Evolutionary conservation across 73 alveolate genomes (phyloP), one percentile per base, ranked within the genome.

Genomic region (Tetrahymena borealis): DNA sequence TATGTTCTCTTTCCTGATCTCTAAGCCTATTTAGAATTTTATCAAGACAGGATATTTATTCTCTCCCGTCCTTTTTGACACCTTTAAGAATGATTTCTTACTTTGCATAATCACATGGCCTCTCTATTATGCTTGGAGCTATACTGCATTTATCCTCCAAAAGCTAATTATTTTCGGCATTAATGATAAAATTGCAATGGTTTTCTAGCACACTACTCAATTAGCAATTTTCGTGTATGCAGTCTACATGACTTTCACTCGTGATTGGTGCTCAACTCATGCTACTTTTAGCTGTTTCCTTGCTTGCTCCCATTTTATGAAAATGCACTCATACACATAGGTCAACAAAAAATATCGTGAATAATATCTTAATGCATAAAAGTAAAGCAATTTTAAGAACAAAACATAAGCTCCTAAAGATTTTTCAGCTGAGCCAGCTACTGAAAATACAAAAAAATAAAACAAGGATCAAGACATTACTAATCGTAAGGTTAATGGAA

Each of bases 311-410:
- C 90, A 77, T 91, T 94, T 94, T 20, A 91, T 94, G 95, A 94
- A 94, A 91, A 94, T 94, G 96, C 96, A 94, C 77, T 94, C 96
- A 39, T 94, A 94, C 90, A 94, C 96, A 12, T 77, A 90, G 94
- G 94, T 91, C 18, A 94, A 94, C 91, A 90, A 92, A 33, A 92
- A 94, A 60, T 60, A 18, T n/a, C 85, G 85, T 18, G 36, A 60
- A 60, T 10, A 15, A 7, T 60, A 60, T 28, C 85, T 60, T 9
- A 32, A 13, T 15, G 3, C 38, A 10, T 35, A 60, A 60, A 60
- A 60, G 38, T 0, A 60, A 20, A n/a, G 2, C 13, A 0, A 12
- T n/a, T n/a, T 60, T 6, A 60, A 60, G 85, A 60, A 60, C n/a
- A 60, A 60, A 60, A 9, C 31, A 7, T 60, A 4, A 60, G 85